Conservation (phyloP, 805 yeast genomes). For the Metschnikowia similis region DNA sequence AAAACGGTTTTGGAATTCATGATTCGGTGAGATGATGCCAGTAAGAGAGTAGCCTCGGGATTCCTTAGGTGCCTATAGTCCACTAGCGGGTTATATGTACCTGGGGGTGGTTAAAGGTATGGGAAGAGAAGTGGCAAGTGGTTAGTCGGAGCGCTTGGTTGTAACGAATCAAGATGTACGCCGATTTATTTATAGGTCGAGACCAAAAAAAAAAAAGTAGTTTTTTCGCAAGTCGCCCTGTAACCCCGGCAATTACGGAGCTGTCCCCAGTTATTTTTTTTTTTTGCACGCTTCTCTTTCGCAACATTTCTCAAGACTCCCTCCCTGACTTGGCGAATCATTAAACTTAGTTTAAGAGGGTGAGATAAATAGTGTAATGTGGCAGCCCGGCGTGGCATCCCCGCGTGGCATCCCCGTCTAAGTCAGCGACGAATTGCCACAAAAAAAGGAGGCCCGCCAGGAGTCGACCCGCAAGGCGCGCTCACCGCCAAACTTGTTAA, state of each 20-base stretch:
- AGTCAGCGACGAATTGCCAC: neutral
- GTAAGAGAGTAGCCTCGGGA: neutral
- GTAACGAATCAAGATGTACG: neutral
- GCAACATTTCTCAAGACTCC: neutral
- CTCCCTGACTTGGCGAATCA: neutral
- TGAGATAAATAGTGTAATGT: no score
- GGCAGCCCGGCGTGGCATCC: no score
- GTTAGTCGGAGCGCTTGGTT: neutral
- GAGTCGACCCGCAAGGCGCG: conserved; percentile 4
- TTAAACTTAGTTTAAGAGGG: neutral
- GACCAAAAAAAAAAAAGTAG: neutral
- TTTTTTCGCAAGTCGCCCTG: neutral
- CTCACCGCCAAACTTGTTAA: neutral
- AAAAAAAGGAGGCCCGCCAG: neutral
- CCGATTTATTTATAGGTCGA: conserved; percentile 1
- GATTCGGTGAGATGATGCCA: neutral
- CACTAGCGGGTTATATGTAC: neutral
- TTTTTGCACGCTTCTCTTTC: neutral
- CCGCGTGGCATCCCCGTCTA: neutral
- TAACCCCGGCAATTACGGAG: neutral
- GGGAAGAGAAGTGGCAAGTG: neutral
- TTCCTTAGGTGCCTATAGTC: no score
- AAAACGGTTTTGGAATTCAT: conserved; percentile 15
- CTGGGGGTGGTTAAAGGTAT: neutral
- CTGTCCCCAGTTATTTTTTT: neutral